A percentile compares a stretch with the other conserved stretches of the same genome.
These are phyloP conservation scores for Tetradesmus obliquus DNA, from an alignment of 139 green algal genomes.

Conservation along the genomic window DNA sequence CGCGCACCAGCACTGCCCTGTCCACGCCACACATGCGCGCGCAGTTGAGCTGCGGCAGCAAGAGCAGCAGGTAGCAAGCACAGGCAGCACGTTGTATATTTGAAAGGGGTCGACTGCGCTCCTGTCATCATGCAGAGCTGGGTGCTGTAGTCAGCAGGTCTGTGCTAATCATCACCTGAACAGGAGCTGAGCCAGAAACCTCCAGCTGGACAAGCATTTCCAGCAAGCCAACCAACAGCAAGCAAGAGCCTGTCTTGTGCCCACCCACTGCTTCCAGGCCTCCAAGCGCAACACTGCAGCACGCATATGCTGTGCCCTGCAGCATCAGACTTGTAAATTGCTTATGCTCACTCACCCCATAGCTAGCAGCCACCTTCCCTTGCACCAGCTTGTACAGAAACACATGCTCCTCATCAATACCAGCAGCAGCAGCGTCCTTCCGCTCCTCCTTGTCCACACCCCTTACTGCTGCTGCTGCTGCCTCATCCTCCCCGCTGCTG, in stretches of 20 bases:
- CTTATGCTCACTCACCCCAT: constrained; percentile 79
- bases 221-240: no score
- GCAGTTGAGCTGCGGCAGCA: constrained; percentile 50
- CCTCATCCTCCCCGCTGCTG: neutral
- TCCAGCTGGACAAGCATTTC: no score
- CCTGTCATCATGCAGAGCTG: no score
- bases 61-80: neutral
- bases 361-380: constrained; percentile 70
- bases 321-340: no score
- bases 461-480: neutral
- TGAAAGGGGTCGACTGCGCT: no score
- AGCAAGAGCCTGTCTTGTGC: no score
- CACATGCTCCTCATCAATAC: constrained; percentile 53
- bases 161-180: no score
- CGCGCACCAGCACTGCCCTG: constrained; percentile 2
- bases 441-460: neutral
- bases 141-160: no score
- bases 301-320: no score
- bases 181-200: no score
- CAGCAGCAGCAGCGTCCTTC: neutral
- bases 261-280: no score
- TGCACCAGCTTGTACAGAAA: constrained; percentile 83
- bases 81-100: neutral
- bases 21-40: constrained; percentile 50
- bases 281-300: no score